Percentiles rank a stretch among this genome's conserved stretches.
These are phyloP conservation scores for Oryza nivara DNA, from an alignment of 176 grass and related monocot species.

Conservation along the genomic window DNA sequence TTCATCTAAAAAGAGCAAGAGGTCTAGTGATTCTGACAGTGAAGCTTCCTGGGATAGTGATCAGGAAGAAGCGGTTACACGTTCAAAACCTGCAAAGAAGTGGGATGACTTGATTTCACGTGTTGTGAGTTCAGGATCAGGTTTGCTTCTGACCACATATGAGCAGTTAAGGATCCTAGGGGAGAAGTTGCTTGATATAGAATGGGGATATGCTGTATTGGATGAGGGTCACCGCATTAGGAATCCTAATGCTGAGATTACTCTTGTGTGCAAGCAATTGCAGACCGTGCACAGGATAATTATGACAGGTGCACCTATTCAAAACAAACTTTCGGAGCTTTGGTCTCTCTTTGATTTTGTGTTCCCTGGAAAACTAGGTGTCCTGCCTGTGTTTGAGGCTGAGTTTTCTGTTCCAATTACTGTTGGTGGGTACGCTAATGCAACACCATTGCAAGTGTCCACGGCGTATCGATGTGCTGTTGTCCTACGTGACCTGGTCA, in stretches of 20 bases:
- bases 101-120: slow-evolving; percentile 85
- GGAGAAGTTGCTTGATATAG: slow-evolving; percentile 77
- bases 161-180: slow-evolving; percentile 79
- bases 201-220: slow-evolving; percentile 92
- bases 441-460: slow-evolving; percentile 90
- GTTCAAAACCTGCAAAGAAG: slow-evolving; percentile 59
- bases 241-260: slow-evolving; percentile 97
- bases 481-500: slow-evolving; percentile 82
- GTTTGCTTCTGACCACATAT: slow-evolving; percentile 90
- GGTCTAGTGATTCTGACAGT: slow-evolving; percentile 72
- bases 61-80: slow-evolving; percentile 45
- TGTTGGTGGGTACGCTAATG: slow-evolving; percentile 91
- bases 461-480: slow-evolving; percentile 94
- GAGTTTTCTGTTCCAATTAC: slow-evolving; percentile 96
- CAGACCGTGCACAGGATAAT: slow-evolving; percentile 90
- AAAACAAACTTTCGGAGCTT: slow-evolving; percentile 92
- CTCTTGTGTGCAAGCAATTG: slow-evolving; percentile 89
- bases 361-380: slow-evolving; percentile 96
- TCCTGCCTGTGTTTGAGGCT: slow-evolving; percentile 84
- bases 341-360: slow-evolving; percentile 99
- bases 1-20: slow-evolving; percentile 46
- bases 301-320: slow-evolving; percentile 96
- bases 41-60: slow-evolving; percentile 66
- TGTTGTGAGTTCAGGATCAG: slow-evolving; percentile 73
- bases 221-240: slow-evolving; percentile 95